Evolutionary conservation across 192 early-diverging fungal genomes (phyloP).

Genomic region (Linnemannia schmuckeri): DNA sequence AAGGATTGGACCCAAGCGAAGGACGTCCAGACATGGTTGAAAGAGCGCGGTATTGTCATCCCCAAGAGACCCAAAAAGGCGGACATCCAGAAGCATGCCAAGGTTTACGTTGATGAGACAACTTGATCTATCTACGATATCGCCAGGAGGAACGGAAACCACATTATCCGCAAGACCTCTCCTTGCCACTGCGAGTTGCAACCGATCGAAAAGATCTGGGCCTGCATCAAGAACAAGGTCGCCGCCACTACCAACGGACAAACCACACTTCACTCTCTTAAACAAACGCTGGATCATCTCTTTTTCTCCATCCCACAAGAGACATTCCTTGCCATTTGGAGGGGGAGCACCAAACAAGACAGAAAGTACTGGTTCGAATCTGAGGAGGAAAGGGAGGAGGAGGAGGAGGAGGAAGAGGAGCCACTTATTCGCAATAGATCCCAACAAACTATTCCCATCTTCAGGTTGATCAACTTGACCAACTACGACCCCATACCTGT

Average conservation of each 20-base stretch:
- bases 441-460: too few relatives aligned
- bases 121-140: background rate
- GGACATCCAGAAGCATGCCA: too few relatives aligned
- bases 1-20: too few relatives aligned
- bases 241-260: background rate
- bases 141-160: conserved; percentile 9
- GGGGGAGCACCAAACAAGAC: background rate
- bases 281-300: background rate
- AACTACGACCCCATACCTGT: too few relatives aligned
- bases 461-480: too few relatives aligned
- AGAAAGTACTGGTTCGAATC: background rate
- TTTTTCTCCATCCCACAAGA: background rate
- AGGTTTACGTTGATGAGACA: too few relatives aligned
- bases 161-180: conserved; percentile 12
- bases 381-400: too few relatives aligned
- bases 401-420: too few relatives aligned
- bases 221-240: conserved; percentile 14
- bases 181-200: conserved; percentile 19
- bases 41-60: too few relatives aligned
- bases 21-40: too few relatives aligned
- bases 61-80: too few relatives aligned
- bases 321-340: background rate
- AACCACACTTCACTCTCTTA: background rate
- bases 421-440: too few relatives aligned
- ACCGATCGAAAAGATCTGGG: conserved; percentile 25